A percentile compares a stretch with the other conserved stretches of the same genome.
Evolutionary conservation across 352 stramenopile species (phyloP).

Genomic region (Peronospora tabacina): DNA sequence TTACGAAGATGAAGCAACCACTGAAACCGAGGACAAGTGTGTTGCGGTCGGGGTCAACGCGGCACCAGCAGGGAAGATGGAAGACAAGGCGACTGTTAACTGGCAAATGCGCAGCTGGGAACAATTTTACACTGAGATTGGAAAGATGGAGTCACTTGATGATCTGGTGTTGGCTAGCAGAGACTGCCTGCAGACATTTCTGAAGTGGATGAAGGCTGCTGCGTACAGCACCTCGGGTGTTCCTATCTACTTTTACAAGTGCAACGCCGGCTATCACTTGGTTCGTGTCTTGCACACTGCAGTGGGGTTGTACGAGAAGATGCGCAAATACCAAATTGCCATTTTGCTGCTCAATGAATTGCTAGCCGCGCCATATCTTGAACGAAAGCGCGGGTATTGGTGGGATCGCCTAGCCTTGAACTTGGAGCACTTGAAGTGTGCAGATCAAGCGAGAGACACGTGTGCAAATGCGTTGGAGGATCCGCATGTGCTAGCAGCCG

Average conservation of each 20-base stretch:
- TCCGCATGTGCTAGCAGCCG: constrained; percentile 41
- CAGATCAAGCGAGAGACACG: constrained; percentile 35
- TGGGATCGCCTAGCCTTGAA: constrained; percentile 71
- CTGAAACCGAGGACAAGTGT: constrained; percentile 11
- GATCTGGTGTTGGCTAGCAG: constrained; percentile 48
- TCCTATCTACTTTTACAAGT: constrained; percentile 50
- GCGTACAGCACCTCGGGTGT: constrained; percentile 12
- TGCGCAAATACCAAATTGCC: constrained; percentile 62
- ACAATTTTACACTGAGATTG: constrained; percentile 39
- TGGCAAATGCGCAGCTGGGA: constrained; percentile 51
- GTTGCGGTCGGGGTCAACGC: constrained; percentile 1
- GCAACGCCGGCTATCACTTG: constrained; percentile 62
- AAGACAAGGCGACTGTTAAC: constrained; percentile 4
- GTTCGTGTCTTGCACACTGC: constrained; percentile 51
- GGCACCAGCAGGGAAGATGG: neutral
- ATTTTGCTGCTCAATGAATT: constrained; percentile 60
- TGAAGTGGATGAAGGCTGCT: constrained; percentile 34
- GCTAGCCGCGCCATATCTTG: constrained; percentile 42
- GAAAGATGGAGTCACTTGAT: constrained; percentile 43
- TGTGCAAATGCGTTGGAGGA: constrained; percentile 55
- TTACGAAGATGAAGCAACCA: constrained; percentile 22
- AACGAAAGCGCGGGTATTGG: constrained; percentile 63
- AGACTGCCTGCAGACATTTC: constrained; percentile 39
- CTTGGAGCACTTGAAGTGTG: constrained; percentile 61
- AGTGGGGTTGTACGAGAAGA: constrained; percentile 64